Conservation (phyloP, 164 flowering plant species). For the Amborella trichopoda region DNA sequence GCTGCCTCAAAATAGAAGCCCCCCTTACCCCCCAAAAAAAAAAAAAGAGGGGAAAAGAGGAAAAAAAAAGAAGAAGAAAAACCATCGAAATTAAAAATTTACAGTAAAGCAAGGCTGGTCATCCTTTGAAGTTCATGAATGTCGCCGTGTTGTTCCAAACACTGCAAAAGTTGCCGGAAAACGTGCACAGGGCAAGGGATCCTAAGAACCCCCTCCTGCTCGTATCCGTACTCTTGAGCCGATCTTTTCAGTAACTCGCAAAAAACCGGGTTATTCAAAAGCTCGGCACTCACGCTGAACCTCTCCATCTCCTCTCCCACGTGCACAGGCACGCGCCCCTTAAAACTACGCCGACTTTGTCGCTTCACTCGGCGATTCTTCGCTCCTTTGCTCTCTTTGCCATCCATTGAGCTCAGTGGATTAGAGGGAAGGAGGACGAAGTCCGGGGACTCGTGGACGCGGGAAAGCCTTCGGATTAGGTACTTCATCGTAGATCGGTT, state of each 20-base stretch:
- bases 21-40: too few species aligned
- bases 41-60: too few species aligned
- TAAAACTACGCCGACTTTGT: neutral
- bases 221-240: conserved; percentile 94
- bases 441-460: conserved; percentile 51
- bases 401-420: conserved; percentile 6
- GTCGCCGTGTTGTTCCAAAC: too few species aligned
- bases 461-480: conserved; percentile 44
- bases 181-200: conserved; percentile 71
- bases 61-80: too few species aligned
- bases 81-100: too few species aligned
- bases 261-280: conserved; percentile 76
- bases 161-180: too few species aligned
- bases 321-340: conserved; percentile 81
- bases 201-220: conserved; percentile 76
- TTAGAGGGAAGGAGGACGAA: conserved; percentile 45
- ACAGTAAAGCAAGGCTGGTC: too few species aligned
- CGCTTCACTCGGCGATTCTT: conserved; percentile 2
- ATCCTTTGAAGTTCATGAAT: too few species aligned
- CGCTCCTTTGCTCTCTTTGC: neutral
- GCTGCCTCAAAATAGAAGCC: too few species aligned
- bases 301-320: conserved; percentile 94
- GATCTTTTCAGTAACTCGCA: conserved; percentile 51
- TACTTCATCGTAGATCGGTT: too few species aligned
- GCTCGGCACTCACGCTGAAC: conserved; percentile 70